Percentiles rank a stretch among this genome's conserved stretches.
Evolutionary conservation across 768 basidiomycete genomes (phyloP).

Genomic region (Lentinula edodes): DNA sequence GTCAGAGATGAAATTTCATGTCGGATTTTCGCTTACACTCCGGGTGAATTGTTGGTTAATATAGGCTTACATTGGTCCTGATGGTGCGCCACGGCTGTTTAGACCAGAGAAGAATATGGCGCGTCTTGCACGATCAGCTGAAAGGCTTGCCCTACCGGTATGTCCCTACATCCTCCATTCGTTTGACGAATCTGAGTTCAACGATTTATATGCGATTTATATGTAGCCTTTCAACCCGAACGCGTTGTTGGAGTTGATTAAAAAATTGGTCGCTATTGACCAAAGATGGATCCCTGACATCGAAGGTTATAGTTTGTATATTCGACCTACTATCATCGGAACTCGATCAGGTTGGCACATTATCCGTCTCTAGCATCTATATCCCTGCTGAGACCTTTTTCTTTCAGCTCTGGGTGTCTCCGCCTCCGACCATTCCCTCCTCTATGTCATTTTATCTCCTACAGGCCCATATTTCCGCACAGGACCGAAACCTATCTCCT

Average conservation of each 20-base stretch:
- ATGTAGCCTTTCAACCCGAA: slow-evolving; percentile 64
- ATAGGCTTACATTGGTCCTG: too few relatives aligned
- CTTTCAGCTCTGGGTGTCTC: slow-evolving; percentile 48
- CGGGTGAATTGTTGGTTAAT: too few relatives aligned
- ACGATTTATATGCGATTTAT: background rate
- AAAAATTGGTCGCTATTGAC: slow-evolving; percentile 66
- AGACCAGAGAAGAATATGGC: slow-evolving; percentile 83
- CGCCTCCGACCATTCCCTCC: slow-evolving; percentile 64
- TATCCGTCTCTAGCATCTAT: too few relatives aligned
- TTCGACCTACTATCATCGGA: slow-evolving; percentile 74
- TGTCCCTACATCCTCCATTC: background rate
- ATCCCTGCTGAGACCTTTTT: background rate
- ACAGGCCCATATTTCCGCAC: slow-evolving; percentile 74
- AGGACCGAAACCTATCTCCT: slow-evolving; percentile 50
- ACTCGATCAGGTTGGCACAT: slow-evolving; percentile 31
- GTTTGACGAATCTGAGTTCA: background rate
- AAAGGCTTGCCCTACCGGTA: slow-evolving; percentile 58
- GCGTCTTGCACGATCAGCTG: slow-evolving; percentile 39
- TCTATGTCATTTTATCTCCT: slow-evolving; percentile 68
- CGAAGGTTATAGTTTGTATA: slow-evolving; percentile 78
- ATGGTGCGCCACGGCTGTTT: slow-evolving; percentile 54
- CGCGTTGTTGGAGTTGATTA: slow-evolving; percentile 66
- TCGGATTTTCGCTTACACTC: too few relatives aligned
- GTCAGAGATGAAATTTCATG: too few relatives aligned
- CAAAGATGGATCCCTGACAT: slow-evolving; percentile 76